Evolutionary conservation across 371 early-diverging fungal species (phyloP), one percentile per base, ranked within the genome.

Genomic region (Gilbertella persicaria): DNA sequence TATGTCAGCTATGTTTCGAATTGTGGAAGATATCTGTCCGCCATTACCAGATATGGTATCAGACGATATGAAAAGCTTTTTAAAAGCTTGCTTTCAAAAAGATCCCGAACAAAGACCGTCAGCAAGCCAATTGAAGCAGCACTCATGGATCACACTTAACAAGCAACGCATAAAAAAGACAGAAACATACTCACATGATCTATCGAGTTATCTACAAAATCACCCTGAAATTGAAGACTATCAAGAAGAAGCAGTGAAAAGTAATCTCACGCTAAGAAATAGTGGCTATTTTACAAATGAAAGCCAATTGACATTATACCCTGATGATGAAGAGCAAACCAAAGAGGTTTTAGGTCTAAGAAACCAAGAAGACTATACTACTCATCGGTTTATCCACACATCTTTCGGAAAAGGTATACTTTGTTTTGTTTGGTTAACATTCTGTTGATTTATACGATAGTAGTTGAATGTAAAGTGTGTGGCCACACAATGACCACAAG

Each of bases 1-100:
- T 20, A 92, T 94, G 94, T 82, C 93, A 5, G 92, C 93, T 9
- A 82, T 95, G 53, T 95, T 91, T 70, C 87, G 85, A 37, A 95
- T 95, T 50, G 96, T 95, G 2, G 94, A 95, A 67, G 95, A 92
- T 61, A 85, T 84, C 10, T 73, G 78, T 41, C 91, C 94, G 14
- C 94, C 95, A 12, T 58, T 95, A n/a, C 95, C 95, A 4, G 84
- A 80, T 14, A 78, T 77, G 16, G 81, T 93, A 4, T 91, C 94
- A n/a, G 67, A 72, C 14, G 87, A 92, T 28, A 82, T 95, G 48
- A 60, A 67, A 38, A 78, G 83, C 44, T 96, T 96, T 64, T 67
- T 96, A 45, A 50, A 67, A 30, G 67, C 66, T 37, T 96, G 96
- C 58, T 95, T 96, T 61, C 82, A 85, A 60, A 93, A 94, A 56